phyloP scores from a whole-genome alignment of 1,284 basidiomycete species.

The Trichosporon sp. region DNA sequence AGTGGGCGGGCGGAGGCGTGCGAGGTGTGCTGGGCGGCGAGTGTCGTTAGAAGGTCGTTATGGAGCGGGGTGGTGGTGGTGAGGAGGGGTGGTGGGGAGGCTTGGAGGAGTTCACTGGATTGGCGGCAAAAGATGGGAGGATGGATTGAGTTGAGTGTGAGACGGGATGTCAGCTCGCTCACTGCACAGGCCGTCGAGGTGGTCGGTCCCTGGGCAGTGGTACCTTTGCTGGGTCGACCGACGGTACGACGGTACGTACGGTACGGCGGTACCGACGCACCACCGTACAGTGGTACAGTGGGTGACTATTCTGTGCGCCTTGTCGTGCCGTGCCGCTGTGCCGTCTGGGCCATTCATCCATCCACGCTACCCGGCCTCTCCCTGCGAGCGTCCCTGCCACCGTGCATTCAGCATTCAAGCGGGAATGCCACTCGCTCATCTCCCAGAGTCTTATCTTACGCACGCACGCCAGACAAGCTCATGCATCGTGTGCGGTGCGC shows the following conservation, averaged over 20 bases:
- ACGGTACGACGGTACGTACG: background rate
- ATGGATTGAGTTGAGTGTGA: background rate
- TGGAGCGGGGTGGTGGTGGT: background rate
- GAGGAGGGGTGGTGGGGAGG: background rate
- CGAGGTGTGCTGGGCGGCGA: background rate
- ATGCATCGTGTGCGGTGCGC: background rate
- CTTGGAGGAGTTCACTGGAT: background rate
- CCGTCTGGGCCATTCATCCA: background rate
- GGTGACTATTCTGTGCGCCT: background rate
- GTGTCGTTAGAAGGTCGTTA: background rate
- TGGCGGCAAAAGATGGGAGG: background rate
- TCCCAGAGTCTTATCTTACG: too few relatives aligned
- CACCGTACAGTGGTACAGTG: background rate
- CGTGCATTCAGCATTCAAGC: background rate
- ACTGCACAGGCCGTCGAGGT: constrained; percentile 2
- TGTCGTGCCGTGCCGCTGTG: background rate
- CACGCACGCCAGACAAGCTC: background rate
- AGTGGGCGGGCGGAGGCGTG: background rate
- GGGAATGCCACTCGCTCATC: background rate
- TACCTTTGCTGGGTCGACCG: background rate
- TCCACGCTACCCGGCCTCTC: background rate
- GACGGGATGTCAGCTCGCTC: background rate
- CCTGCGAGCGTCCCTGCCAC: background rate
- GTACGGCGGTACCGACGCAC: background rate
- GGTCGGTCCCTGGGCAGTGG: background rate